phyloP scores from a whole-genome alignment of 2,329 filamentous ascomycete species.

The Colletotrichum salicis region DNA sequence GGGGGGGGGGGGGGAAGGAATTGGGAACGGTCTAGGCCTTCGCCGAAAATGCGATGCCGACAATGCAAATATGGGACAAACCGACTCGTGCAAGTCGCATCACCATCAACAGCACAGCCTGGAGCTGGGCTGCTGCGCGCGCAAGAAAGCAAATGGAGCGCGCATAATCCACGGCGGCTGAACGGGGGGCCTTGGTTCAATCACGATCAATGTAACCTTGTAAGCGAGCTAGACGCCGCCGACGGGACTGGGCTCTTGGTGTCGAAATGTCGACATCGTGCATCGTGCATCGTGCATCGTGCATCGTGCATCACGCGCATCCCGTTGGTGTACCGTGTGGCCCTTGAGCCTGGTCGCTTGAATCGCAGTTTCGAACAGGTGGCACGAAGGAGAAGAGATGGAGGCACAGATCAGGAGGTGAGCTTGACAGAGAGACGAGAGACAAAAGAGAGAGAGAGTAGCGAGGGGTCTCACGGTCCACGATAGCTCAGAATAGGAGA shows the following conservation, averaged over 20 bases:
- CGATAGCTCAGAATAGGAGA: slow-evolving; percentile 25
- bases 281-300: background rate
- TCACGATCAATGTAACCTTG: slow-evolving; percentile 7
- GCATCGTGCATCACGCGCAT: background rate
- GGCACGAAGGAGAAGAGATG: background rate
- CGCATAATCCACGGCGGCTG: slow-evolving; percentile 18
- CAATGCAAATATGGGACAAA: background rate
- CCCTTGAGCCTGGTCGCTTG: background rate
- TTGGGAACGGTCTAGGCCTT: background rate
- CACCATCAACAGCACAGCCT: background rate
- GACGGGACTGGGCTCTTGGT: background rate
- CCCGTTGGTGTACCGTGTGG: background rate
- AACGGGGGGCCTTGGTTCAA: background rate
- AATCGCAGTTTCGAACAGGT: background rate
- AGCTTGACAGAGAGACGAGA: background rate
- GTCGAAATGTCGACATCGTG: slow-evolving; percentile 12
- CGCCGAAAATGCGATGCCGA: background rate
- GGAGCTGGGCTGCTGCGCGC: background rate
- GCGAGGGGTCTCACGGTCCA: background rate
- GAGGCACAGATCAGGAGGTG: slow-evolving; percentile 1
- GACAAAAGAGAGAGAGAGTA: background rate
- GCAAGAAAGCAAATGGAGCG: background rate
- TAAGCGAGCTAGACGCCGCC: slow-evolving; percentile 31
- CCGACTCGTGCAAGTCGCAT: background rate
- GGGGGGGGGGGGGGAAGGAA: background rate